Base-by-base conservation (phyloP, 2,329 filamentous ascomycete genomes). In the Claviceps humidiphila region DNA sequence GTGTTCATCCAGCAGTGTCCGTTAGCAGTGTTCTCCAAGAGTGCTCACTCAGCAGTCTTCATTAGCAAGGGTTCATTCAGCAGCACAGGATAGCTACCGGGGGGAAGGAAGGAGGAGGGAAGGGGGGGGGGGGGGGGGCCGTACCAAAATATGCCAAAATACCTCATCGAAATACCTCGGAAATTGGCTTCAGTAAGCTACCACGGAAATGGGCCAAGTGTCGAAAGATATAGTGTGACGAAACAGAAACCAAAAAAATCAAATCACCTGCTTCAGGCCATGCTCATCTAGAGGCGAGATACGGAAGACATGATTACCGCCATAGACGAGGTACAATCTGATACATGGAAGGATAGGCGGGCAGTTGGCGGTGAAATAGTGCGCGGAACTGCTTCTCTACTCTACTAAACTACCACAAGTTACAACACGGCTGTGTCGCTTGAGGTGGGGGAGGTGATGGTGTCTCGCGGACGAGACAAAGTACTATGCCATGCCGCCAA, bases 251-350 rank as follows among this genome's bases (percentile, higher is more conserved):
- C 55, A 60, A 63, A 60, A 63, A 59, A 59, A 63, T 58, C 66
- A 63, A 65, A 64, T 61, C 64, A 63, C 55, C 58, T 63, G 26
- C 59, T 65, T 66, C 66, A 58, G 63, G 59, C 65, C 63, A 65
- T 61, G 59, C 54, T 58, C 61, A 60, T 59, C 59, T 55, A 58
- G 58, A 68, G 62, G 59, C 60, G 58, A 60, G 60, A 66, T 61
- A 61, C 60, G 60, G 66, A 60, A 47, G 54, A 47, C 53, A 53
- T 37, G 48, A 50, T 39, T 38, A 9, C n/a, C 34, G 30, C 17
- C 24, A 26, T 22, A 52, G 50, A 54, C 43, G 48, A 54, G 22
- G 38, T 26, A 54, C 16, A 22, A 43, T 39, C 20, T 45, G 39
- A 42, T 51, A 51, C 24, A 42, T 44, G 14, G 24, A 41, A 14